Evolutionary conservation across 139 green algal genomes (phyloP), one percentile per base, ranked within the genome.

Genomic region (Closterium sp.): DNA sequence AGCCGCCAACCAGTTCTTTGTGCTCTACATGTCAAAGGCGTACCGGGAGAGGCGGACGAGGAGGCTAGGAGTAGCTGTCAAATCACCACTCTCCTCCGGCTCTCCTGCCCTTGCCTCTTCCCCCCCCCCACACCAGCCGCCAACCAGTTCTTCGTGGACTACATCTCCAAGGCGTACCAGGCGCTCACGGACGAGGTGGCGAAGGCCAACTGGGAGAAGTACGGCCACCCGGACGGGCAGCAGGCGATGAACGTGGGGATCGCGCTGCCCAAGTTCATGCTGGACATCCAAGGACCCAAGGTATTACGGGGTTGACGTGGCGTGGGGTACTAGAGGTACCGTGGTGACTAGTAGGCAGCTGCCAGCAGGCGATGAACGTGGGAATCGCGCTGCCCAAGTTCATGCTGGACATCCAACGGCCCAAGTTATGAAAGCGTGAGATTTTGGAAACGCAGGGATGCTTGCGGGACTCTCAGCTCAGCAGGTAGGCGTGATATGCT

Each of bases 11-110:
- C 90, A 95, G 64, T 95, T 93, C 91, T 96, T 96, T 34, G 86
- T 87, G 69, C 91, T 93, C 30, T 89, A 93, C 19, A 94, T 96
- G 8, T 87, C 88, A 34, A 95, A 95, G 86, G 94, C 94, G 64
- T 95, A 95, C 94, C 93, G 96, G 90, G 94, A 94, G 33, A 96
- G 4, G 96, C 95, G 16, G 94, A 96, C 43, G 88, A 95, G 36
- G 83, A 31, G 55, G 86, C 94, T 34, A 28, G 43, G n/a, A n/a
- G n/a, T n/a, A n/a, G n/a, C n/a, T n/a, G n/a, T n/a, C n/a, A n/a
- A n/a, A n/a, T n/a, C n/a, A n/a, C n/a, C n/a, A n/a, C n/a, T n/a
- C n/a, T n/a, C n/a, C n/a, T n/a, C n/a, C n/a, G n/a, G n/a, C n/a
- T 55, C 36, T 55, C 36, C 6, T 55, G 6, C 36, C 6, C 36